These are phyloP conservation scores for Prillingera fragicola DNA, from an alignment of 1,284 basidiomycete genomes.

Conservation along the genomic window DNA sequence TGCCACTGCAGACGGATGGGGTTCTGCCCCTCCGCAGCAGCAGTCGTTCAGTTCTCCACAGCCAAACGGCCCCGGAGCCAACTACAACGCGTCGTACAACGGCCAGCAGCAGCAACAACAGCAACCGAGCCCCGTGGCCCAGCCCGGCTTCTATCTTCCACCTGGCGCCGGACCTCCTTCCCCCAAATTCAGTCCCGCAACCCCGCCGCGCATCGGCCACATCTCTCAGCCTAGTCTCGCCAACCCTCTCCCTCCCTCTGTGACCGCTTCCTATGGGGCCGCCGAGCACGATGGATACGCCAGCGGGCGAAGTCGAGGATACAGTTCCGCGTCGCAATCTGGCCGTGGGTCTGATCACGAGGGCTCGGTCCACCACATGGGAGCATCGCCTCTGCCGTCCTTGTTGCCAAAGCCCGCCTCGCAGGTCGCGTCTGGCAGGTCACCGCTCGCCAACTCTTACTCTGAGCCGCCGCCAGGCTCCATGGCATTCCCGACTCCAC, in stretches of 20 bases:
- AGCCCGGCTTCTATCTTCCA: slow-evolving; percentile 24
- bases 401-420: slow-evolving; percentile 14
- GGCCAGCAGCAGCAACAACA: slow-evolving; percentile 12
- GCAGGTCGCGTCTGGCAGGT: background rate
- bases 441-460: slow-evolving; percentile 16
- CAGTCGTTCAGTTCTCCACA: slow-evolving; percentile 8
- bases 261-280: slow-evolving; percentile 2
- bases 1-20: slow-evolving; percentile 16
- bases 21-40: slow-evolving; percentile 1
- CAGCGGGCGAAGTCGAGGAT: slow-evolving; percentile 6
- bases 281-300: slow-evolving; percentile 23
- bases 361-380: slow-evolving; percentile 2
- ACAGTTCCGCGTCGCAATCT: slow-evolving; percentile 14
- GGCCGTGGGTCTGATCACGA: slow-evolving; percentile 15
- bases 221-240: slow-evolving; percentile 9
- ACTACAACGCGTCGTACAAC: too few relatives aligned
- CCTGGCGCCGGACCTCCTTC: slow-evolving; percentile 36
- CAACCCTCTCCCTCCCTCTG: slow-evolving; percentile 18
- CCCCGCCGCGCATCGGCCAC: slow-evolving; percentile 13
- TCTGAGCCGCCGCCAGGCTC: background rate
- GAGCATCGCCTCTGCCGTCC: slow-evolving; percentile 1
- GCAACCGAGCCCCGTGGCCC: background rate
- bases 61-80: slow-evolving; percentile 8
- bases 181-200: slow-evolving; percentile 10
- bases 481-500: background rate